phyloP scores from a whole-genome alignment of 75 land plant genomes.

The Pinus albicaulis region DNA sequence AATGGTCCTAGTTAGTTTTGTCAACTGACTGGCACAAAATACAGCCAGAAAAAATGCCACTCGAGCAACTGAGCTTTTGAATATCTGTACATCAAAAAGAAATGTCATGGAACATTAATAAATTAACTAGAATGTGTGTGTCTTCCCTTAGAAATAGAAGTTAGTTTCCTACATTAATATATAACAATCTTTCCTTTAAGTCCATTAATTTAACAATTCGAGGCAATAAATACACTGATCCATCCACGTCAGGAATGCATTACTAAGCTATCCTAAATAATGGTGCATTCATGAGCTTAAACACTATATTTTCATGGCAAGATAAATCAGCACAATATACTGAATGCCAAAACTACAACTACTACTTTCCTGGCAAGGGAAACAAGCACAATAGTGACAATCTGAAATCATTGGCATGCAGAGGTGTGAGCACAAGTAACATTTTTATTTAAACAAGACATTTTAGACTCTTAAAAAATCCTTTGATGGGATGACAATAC shows the following conservation, averaged over 20 bases:
- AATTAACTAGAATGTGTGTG: not conserved
- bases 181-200: not conserved
- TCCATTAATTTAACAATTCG: not conserved
- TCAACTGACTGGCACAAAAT: conserved; percentile 67
- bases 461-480: too few species aligned
- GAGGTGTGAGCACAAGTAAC: too few species aligned
- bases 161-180: not conserved
- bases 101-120: conserved; percentile 4
- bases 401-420: too few species aligned
- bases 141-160: not conserved
- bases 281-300: too few species aligned
- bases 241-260: not conserved
- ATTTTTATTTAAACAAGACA: too few species aligned
- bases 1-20: conserved; percentile 51
- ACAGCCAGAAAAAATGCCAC: conserved; percentile 55
- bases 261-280: not conserved
- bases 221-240: too few species aligned
- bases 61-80: conserved; percentile 56
- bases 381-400: too few species aligned
- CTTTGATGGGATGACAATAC: too few species aligned
- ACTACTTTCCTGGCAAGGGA: too few species aligned
- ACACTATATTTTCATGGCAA: too few species aligned
- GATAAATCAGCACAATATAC: too few species aligned
- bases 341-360: too few species aligned
- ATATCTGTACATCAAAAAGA: conserved; percentile 43